Evolutionary conservation across 495 filamentous ascomycete species (phyloP).

Genomic region (Penicillium ochrochloron): DNA sequence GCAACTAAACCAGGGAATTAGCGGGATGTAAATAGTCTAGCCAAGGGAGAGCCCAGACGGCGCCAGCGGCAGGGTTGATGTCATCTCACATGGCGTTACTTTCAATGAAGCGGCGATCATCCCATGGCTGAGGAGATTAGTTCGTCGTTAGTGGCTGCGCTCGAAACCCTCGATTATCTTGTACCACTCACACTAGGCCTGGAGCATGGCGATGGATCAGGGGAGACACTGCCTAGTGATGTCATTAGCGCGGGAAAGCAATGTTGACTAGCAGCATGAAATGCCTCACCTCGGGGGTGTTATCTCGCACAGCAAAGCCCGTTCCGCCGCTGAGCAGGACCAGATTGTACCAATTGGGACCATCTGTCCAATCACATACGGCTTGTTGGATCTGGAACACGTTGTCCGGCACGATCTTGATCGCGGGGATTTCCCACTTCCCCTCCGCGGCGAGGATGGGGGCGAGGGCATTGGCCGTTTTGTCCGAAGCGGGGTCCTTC

Average conservation of each 20-base stretch:
- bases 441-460: constrained; percentile 69
- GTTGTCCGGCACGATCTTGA: constrained; percentile 82
- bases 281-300: constrained; percentile 78
- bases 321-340: constrained; percentile 91
- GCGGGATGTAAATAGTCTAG: constrained; percentile 25
- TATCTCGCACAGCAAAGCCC: constrained; percentile 87
- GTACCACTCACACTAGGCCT: constrained; percentile 73
- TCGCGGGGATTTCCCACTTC: constrained; percentile 70
- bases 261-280: background rate
- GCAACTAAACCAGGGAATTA: constrained; percentile 64
- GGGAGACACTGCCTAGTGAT: constrained; percentile 71
- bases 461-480: constrained; percentile 63
- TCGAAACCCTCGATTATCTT: constrained; percentile 6
- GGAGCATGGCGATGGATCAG: constrained; percentile 87
- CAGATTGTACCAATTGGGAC: constrained; percentile 64
- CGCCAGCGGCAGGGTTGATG: constrained; percentile 16
- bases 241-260: constrained; percentile 25
- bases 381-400: constrained; percentile 72
- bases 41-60: background rate
- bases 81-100: constrained; percentile 83
- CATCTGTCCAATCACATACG: constrained; percentile 72
- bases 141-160: constrained; percentile 30
- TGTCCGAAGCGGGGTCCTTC: constrained; percentile 78
- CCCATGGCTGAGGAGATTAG: constrained; percentile 65
- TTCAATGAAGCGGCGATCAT: constrained; percentile 87